These are phyloP conservation scores for Penicillium antarcticum DNA, from an alignment of 495 filamentous ascomycete species.

Conservation along the genomic window DNA sequence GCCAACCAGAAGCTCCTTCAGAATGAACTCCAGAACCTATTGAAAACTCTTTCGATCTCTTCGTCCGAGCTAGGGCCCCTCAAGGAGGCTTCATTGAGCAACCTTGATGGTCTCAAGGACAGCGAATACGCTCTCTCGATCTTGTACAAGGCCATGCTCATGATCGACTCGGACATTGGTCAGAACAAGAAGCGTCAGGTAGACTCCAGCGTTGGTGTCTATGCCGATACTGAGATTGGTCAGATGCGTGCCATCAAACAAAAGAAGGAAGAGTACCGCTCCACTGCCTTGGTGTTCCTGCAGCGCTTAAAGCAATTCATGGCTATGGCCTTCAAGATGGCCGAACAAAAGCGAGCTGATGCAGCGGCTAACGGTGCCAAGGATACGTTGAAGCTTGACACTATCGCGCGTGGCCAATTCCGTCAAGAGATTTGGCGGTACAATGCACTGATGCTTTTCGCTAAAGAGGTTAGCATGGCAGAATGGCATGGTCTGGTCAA, in stretches of 20 bases:
- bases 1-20: slow-evolving; percentile 95
- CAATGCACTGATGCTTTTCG: slow-evolving; percentile 78
- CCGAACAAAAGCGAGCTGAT: slow-evolving; percentile 61
- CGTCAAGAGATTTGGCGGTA: slow-evolving; percentile 74
- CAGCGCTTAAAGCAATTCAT: slow-evolving; percentile 76
- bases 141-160: slow-evolving; percentile 90
- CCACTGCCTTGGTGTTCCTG: slow-evolving; percentile 68
- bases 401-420: slow-evolving; percentile 47
- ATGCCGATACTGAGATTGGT: slow-evolving; percentile 75
- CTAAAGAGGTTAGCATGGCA: slow-evolving; percentile 71
- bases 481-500: slow-evolving; percentile 79
- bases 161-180: slow-evolving; percentile 78
- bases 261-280: slow-evolving; percentile 82
- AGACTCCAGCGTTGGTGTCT: slow-evolving; percentile 55
- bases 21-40: slow-evolving; percentile 74
- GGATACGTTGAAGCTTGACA: slow-evolving; percentile 47
- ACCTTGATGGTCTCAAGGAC: slow-evolving; percentile 62
- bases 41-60: slow-evolving; percentile 86
- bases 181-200: slow-evolving; percentile 44
- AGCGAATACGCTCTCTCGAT: slow-evolving; percentile 75
- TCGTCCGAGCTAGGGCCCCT: slow-evolving; percentile 68
- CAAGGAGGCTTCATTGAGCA: slow-evolving; percentile 70
- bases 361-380: slow-evolving; percentile 44
- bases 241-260: slow-evolving; percentile 92
- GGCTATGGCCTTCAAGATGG: slow-evolving; percentile 72